phyloP scores from a whole-genome alignment of 73 alveolate species.

The Stentor roeselii region DNA sequence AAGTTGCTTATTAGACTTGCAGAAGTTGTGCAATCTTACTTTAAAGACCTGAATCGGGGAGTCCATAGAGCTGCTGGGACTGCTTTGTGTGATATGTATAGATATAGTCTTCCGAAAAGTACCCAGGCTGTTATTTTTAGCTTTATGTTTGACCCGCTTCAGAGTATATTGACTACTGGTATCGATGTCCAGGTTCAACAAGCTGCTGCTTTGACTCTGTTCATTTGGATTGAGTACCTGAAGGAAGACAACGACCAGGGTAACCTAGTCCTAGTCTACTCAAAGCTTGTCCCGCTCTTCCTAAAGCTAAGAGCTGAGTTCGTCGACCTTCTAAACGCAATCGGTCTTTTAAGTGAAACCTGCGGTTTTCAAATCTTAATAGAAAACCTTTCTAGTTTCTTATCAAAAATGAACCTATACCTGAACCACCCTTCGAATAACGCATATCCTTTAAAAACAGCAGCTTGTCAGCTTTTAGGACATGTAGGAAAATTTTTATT shows the following conservation, averaged over 20 bases:
- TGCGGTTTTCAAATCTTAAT: background rate
- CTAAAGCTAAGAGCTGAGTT: conserved; percentile 3
- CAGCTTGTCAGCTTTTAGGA: background rate
- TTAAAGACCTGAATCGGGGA: background rate
- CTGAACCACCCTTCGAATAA: background rate
- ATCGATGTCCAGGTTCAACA: background rate
- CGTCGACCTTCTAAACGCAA: background rate
- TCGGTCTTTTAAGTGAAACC: background rate
- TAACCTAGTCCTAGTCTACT: background rate
- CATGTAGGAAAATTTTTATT: background rate
- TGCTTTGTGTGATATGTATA: background rate
- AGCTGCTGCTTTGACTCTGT: background rate
- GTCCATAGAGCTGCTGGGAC: background rate
- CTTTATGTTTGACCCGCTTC: background rate
- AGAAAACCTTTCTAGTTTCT: background rate
- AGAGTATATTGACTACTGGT: background rate
- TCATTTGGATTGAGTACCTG: background rate
- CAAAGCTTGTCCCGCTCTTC: background rate
- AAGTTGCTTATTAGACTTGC: background rate
- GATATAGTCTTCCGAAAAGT: background rate
- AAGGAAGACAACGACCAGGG: background rate
- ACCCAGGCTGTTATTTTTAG: background rate
- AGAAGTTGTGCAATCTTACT: background rate
- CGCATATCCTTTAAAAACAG: background rate
- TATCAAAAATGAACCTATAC: background rate